Evolutionary conservation across 805 yeast genomes (phyloP), one percentile per base, ranked within the genome.

Genomic region (Metschnikowia proteae): DNA sequence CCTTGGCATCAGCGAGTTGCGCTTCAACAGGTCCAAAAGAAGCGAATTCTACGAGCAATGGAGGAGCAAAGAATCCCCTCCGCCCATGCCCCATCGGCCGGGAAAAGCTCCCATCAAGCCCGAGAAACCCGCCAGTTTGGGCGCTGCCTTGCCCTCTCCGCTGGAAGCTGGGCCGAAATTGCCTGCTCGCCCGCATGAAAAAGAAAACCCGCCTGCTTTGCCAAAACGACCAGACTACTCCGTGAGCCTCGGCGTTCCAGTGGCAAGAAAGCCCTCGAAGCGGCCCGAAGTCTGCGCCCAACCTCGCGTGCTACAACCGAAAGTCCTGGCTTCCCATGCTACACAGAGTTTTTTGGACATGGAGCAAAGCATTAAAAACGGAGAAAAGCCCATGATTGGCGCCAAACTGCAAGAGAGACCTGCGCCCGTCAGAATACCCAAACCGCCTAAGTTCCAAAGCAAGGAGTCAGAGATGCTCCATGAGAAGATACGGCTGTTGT

Each of bases 21-120:
- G 49, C 22, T 62, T 62, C 41, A 60, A 60, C 43, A 45, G 57
- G 17, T 51, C 55, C 17, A 51, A 39, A 9, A 38, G 56, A 6
- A 22, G 28, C 29, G 34, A 38, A 13, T 47, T 47, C 41, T 41
- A 34, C 23, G 45, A 47, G 33, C 35, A 43, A 9, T 47, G 50
- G 55, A 31, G 41, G 11, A 49, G 43, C 11, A 55, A 57, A 1
- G 57, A 53, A 9, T 38, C 41, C 13, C 54, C 59, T 0, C 62
- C 63, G 9, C 47, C 52, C 8, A 39, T 56, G 40, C 61, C 54
- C 9, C 28, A 29, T 9, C 38, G 48, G 17, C 53, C 46, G 7
- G 26, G 17, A 8, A 26, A 5, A 11, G 27, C 27, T 2, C 38
- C 44, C 5, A 10, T 27, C 8, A 42, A 33, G 38, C 32, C 45